Percentiles rank a stretch among this genome's conserved stretches.
These are phyloP conservation scores for Beta macrorhiza DNA, from an alignment of 179 eudicot species.

Conservation along the genomic window DNA sequence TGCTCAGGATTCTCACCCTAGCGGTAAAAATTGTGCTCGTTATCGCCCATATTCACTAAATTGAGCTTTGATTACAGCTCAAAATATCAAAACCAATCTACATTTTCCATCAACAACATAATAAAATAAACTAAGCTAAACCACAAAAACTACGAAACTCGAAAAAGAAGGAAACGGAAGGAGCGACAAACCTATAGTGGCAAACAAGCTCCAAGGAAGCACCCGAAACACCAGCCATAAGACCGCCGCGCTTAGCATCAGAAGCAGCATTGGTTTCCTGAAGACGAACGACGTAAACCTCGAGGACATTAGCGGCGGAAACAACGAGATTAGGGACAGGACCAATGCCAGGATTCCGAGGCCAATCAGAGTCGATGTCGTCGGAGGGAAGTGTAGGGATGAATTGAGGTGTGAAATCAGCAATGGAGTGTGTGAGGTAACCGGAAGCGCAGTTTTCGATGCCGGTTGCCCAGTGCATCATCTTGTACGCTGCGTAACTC, in stretches of 20 bases:
- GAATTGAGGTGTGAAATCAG: slow-evolving; percentile 51
- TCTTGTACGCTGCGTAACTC: slow-evolving; percentile 94
- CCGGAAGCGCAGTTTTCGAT: slow-evolving; percentile 87
- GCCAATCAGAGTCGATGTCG: slow-evolving; percentile 63
- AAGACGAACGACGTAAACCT: slow-evolving; percentile 66
- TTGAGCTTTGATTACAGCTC: background rate
- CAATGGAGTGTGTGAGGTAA: slow-evolving; percentile 63
- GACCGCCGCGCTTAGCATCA: slow-evolving; percentile 65
- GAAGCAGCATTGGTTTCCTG: slow-evolving; percentile 29
- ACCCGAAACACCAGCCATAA: slow-evolving; percentile 66
- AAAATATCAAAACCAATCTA: background rate
- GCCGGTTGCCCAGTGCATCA: slow-evolving; percentile 90
- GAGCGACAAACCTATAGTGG: slow-evolving; percentile 54
- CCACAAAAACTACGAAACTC: background rate
- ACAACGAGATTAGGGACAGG: slow-evolving; percentile 75
- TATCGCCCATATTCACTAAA: background rate
- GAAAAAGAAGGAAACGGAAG: background rate
- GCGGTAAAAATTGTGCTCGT: background rate
- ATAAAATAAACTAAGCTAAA: background rate
- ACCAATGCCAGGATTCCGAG: slow-evolving; percentile 40
- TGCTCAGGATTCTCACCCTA: background rate
- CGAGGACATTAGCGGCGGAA: slow-evolving; percentile 70
- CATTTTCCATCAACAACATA: background rate
- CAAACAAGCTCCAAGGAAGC: slow-evolving; percentile 86
- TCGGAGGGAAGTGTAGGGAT: slow-evolving; percentile 51